A percentile compares a stretch with the other conserved stretches of the same genome.
Evolutionary conservation across 257 asterid genomes (phyloP).

Genomic region (Echium plantagineum): DNA sequence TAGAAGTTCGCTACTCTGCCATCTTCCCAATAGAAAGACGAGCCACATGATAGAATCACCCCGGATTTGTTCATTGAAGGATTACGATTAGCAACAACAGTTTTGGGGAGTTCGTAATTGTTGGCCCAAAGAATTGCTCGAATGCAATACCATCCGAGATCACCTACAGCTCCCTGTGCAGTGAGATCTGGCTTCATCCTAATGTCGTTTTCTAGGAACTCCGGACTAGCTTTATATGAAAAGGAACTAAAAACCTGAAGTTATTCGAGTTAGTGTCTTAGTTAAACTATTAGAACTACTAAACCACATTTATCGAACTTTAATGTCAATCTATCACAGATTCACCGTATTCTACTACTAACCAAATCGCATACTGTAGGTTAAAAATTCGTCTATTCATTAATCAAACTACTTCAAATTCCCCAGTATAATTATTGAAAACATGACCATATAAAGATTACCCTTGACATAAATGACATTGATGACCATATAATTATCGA

Average conservation of each 20-base stretch:
- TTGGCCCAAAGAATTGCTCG: slow-evolving; percentile 65
- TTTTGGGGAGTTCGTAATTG: slow-evolving; percentile 46
- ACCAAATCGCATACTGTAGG: background rate
- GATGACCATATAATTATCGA: too few relatives aligned
- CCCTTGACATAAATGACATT: too few relatives aligned
- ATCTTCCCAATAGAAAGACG: slow-evolving; percentile 58
- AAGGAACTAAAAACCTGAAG: slow-evolving; percentile 42
- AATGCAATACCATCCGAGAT: slow-evolving; percentile 70
- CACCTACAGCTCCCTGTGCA: slow-evolving; percentile 69
- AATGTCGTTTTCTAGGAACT: slow-evolving; percentile 45
- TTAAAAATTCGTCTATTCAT: too few relatives aligned
- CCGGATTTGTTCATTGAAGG: slow-evolving; percentile 42
- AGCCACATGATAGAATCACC: slow-evolving; percentile 51
- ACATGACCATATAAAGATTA: too few relatives aligned
- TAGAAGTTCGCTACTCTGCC: slow-evolving; percentile 56
- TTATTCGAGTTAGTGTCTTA: background rate
- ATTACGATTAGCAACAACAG: slow-evolving; percentile 37
- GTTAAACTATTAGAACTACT: background rate
- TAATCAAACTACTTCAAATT: background rate
- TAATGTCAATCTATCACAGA: background rate
- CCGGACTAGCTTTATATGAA: slow-evolving; percentile 24
- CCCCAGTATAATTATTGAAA: too few relatives aligned
- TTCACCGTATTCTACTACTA: too few relatives aligned
- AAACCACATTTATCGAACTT: background rate
- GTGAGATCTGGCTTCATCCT: slow-evolving; percentile 69